These are phyloP conservation scores for Clonostachys rhizophaga DNA, from an alignment of 2,329 filamentous ascomycete genomes.

Conservation along the genomic window DNA sequence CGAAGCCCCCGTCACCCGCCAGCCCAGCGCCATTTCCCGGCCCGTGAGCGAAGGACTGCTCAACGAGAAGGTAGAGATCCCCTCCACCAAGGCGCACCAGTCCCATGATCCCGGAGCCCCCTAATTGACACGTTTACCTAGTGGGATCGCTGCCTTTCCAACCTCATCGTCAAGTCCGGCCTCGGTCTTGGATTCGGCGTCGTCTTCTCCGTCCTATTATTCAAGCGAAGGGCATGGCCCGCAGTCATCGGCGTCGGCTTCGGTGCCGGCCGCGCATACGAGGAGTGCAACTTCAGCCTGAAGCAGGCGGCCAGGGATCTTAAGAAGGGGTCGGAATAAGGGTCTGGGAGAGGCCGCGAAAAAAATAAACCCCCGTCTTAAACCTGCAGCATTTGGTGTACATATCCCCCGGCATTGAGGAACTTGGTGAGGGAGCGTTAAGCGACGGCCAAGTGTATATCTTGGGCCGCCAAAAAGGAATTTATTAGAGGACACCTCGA, in stretches of 20 bases:
- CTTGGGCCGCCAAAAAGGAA: no score
- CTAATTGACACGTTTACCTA: constrained; percentile 26
- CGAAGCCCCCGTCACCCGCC: constrained; percentile 38
- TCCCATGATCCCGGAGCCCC: no score
- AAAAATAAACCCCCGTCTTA: no score
- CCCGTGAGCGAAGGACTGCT: constrained; percentile 96
- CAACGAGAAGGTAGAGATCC: constrained; percentile 84
- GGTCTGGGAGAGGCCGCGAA: no score
- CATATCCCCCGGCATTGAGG: no score
- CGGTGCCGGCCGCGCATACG: constrained; percentile 92
- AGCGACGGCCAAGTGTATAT: no score
- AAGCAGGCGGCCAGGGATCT: constrained; percentile 57
- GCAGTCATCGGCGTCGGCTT: constrained; percentile 94
- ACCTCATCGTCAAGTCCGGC: constrained; percentile 92
- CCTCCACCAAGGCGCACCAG: no score
- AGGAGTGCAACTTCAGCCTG: constrained; percentile 88
- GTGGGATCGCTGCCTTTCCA: constrained; percentile 99
- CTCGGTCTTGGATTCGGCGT: constrained; percentile 96
- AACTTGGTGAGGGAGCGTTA: no score
- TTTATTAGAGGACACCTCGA: no score
- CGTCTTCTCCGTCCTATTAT: constrained; percentile 96
- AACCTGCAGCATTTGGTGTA: no score
- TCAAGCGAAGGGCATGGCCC: constrained; percentile 97
- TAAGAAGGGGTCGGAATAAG: constrained; percentile 26
- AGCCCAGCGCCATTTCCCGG: constrained; percentile 64